These are phyloP conservation scores for Phyllosticta capitalensis DNA, from an alignment of 2,329 filamentous ascomycete species.

Conservation along the genomic window DNA sequence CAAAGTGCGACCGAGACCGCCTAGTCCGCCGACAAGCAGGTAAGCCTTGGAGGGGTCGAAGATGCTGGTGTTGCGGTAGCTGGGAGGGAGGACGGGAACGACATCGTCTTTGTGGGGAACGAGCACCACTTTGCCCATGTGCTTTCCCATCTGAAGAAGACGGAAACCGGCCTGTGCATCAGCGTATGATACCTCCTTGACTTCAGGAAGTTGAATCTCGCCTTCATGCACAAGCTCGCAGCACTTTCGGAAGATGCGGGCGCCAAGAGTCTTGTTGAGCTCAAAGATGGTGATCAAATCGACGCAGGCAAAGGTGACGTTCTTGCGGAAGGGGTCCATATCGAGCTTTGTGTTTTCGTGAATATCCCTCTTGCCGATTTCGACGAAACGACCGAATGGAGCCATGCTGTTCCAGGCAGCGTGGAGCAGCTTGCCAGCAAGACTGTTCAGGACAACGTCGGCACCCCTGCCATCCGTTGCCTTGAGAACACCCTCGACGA, in stretches of 20 bases:
- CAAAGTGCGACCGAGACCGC: conserved; percentile 10
- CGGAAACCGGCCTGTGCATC: conserved; percentile 15
- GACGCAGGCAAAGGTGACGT: conserved; percentile 1
- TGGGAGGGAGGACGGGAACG: neutral
- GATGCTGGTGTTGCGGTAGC: neutral
- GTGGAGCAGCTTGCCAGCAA: conserved; percentile 15
- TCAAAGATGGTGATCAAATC: conserved; percentile 4
- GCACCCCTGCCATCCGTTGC: conserved; percentile 24
- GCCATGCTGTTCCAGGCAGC: conserved; percentile 39
- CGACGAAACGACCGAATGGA: conserved; percentile 18
- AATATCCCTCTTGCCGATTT: conserved; percentile 17
- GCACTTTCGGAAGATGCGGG: neutral
- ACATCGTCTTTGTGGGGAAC: conserved; percentile 6
- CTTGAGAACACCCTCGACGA: conserved; percentile 17
- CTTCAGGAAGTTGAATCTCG: conserved; percentile 12
- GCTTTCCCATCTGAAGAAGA: conserved; percentile 11
- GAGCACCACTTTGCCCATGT: conserved; percentile 15
- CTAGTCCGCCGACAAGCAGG: conserved; percentile 12
- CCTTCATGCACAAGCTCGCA: neutral
- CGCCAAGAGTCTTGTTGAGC: neutral
- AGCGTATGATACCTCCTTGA: conserved; percentile 10
- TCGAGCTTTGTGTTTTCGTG: neutral
- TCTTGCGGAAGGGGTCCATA: conserved; percentile 7
- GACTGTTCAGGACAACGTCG: conserved; percentile 26
- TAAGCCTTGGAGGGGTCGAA: conserved; percentile 4